A percentile compares a stretch with the other conserved stretches of the same genome.
These are phyloP conservation scores for Musa acuminata DNA, from an alignment of 176 grass and related monocot species.

Conservation along the genomic window DNA sequence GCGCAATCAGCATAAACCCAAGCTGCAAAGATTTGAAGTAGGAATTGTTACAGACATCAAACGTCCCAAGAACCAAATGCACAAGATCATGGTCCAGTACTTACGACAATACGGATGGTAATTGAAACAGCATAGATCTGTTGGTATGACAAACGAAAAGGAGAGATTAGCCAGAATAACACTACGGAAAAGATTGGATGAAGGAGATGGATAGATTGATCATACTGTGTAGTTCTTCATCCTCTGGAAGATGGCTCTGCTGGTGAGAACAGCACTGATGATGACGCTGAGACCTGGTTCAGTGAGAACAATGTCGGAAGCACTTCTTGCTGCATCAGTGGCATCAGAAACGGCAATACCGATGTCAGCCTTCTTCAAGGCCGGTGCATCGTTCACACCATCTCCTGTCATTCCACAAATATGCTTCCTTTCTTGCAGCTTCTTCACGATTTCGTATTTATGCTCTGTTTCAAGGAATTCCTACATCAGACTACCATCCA, in stretches of 20 bases:
- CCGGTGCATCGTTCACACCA: constrained; percentile 17
- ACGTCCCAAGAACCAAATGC: neutral
- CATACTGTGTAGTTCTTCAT: constrained; percentile 20
- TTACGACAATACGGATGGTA: constrained; percentile 43
- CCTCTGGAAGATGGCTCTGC: constrained; percentile 20
- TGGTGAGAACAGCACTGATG: constrained; percentile 23
- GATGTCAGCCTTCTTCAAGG: constrained; percentile 19
- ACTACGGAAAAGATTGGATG: neutral
- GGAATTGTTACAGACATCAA: neutral
- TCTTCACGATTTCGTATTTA: constrained; percentile 19
- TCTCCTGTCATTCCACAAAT: constrained; percentile 21
- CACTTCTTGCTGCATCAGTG: constrained; percentile 14
- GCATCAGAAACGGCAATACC: constrained; percentile 20
- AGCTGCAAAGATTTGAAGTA: constrained; percentile 22
- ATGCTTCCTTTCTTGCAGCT: constrained; percentile 14
- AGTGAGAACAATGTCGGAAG: constrained; percentile 21
- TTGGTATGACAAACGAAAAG: neutral
- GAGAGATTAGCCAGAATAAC: neutral
- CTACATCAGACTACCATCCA: neutral
- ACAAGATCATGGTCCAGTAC: neutral
- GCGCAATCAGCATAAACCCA: constrained; percentile 36
- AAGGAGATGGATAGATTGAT: neutral
- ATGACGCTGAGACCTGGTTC: constrained; percentile 23
- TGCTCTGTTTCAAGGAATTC: constrained; percentile 1
- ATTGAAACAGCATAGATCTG: constrained; percentile 45